Evolutionary conservation across 768 basidiomycete genomes (phyloP).

Genomic region (Leccinum disarticulatum): DNA sequence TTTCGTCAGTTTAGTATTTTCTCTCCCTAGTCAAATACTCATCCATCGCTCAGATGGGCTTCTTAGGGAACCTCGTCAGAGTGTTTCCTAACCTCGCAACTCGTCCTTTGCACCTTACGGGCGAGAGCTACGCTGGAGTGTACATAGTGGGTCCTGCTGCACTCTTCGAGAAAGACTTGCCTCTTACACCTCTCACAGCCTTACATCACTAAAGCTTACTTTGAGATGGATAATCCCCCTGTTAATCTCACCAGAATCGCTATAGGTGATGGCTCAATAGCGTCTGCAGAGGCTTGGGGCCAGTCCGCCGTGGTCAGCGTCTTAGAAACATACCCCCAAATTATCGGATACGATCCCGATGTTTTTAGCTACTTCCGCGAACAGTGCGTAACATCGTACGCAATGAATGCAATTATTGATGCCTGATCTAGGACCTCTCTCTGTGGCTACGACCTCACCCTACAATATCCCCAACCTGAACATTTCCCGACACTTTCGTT

Average conservation of each 20-base stretch:
- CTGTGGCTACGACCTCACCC: conserved; percentile 64
- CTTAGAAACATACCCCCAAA: conserved; percentile 71
- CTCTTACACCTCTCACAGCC: conserved; percentile 42
- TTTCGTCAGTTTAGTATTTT: conserved; percentile 36
- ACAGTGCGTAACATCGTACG: conserved; percentile 47
- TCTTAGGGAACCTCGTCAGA: conserved; percentile 67
- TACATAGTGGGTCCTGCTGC: conserved; percentile 53
- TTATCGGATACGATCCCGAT: conserved; percentile 68
- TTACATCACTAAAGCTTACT: conserved; percentile 74
- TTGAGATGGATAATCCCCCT: conserved; percentile 60
- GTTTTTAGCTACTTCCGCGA: conserved; percentile 68
- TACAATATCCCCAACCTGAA: conserved; percentile 66
- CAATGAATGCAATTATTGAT: background rate
- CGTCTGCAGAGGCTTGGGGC: conserved; percentile 49
- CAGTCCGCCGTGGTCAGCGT: conserved; percentile 58
- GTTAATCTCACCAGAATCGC: conserved; percentile 66
- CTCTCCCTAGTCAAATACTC: background rate
- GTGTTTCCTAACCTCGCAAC: conserved; percentile 69
- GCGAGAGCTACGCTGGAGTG: conserved; percentile 75
- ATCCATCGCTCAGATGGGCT: conserved; percentile 54
- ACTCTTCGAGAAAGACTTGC: background rate
- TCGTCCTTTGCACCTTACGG: conserved; percentile 66
- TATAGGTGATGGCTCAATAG: conserved; percentile 68
- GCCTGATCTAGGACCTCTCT: conserved; percentile 47
- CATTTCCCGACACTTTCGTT: conserved; percentile 41